Conservation (phyloP, 352 stramenopile species). For the Globisporangium orthogonon region DNA sequence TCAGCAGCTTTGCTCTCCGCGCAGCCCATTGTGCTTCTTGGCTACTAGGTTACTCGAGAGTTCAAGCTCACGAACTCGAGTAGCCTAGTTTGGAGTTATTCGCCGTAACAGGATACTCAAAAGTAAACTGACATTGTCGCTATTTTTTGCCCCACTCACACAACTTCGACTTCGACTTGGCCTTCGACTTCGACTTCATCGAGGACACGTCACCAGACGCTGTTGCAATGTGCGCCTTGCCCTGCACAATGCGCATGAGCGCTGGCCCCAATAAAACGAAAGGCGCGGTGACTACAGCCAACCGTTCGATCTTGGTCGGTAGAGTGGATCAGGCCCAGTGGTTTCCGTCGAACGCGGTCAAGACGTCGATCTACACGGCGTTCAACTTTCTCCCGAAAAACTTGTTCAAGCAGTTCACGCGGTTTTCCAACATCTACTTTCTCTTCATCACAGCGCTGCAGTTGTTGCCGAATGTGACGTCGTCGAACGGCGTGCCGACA, state of each 20-base stretch:
- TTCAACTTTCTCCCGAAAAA: slow-evolving; percentile 69
- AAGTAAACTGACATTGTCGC: no score
- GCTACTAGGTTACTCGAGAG: neutral
- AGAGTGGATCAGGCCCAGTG: slow-evolving; percentile 8
- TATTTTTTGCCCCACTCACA: no score
- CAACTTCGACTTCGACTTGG: no score
- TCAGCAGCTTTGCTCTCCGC: slow-evolving; percentile 33
- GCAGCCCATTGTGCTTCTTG: slow-evolving; percentile 22
- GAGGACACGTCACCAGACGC: no score
- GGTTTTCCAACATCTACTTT: slow-evolving; percentile 91
- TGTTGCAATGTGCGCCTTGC: no score
- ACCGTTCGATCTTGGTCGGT: slow-evolving; percentile 26
- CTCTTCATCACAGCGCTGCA: slow-evolving; percentile 84
- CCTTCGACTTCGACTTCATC: no score
- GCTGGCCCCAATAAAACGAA: no score
- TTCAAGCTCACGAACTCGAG: no score
- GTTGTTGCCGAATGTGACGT: slow-evolving; percentile 76
- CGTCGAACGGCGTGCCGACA: slow-evolving; percentile 72
- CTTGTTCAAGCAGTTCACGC: slow-evolving; percentile 71
- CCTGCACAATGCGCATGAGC: neutral
- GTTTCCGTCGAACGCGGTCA: slow-evolving; percentile 44
- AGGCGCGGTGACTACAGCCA: slow-evolving; percentile 5
- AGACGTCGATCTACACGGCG: slow-evolving; percentile 50
- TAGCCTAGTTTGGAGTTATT: no score
- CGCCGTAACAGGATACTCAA: no score